These are phyloP conservation scores for Trichoderma erinaceum DNA, from an alignment of 495 filamentous ascomycete species.

Conservation along the genomic window DNA sequence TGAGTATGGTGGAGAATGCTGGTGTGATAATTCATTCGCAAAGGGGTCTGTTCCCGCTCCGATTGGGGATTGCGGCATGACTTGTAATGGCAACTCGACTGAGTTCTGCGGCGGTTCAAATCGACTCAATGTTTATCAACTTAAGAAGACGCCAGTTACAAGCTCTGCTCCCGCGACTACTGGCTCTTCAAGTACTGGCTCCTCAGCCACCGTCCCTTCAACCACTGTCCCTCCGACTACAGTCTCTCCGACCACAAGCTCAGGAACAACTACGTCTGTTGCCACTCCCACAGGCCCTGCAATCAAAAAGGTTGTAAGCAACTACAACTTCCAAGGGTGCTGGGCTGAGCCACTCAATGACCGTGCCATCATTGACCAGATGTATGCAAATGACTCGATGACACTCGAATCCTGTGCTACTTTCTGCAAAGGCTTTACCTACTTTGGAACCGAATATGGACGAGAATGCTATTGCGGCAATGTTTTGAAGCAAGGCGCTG, in stretches of 20 bases:
- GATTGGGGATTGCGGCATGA: conserved; percentile 26
- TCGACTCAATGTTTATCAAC: conserved; percentile 27
- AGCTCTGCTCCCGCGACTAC: conserved; percentile 13
- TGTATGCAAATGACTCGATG: conserved; percentile 22
- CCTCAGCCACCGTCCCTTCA: not conserved
- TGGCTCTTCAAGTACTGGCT: not conserved
- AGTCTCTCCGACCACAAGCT: conserved; percentile 15
- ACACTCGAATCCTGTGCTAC: conserved; percentile 30
- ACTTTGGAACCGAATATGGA: conserved; percentile 32
- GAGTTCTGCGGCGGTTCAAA: conserved; percentile 39
- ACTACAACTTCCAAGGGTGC: conserved; percentile 22
- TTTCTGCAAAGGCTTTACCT: conserved; percentile 27
- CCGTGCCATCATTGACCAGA: conserved; percentile 24
- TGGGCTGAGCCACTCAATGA: conserved; percentile 24
- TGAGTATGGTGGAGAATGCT: conserved; percentile 31
- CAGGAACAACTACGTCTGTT: conserved; percentile 16
- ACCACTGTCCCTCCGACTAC: not conserved
- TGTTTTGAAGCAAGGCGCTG: conserved; percentile 21
- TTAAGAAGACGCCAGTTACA: not conserved
- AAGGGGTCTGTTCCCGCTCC: conserved; percentile 17
- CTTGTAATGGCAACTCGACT: conserved; percentile 29
- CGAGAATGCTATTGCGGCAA: conserved; percentile 37
- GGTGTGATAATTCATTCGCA: conserved; percentile 26
- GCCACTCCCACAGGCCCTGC: conserved; percentile 19
- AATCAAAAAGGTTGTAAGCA: conserved; percentile 15